Evolutionary conservation across 306 rosid species (phyloP), one percentile per base, ranked within the genome.

Genomic region (Gastrolobium villosum): DNA sequence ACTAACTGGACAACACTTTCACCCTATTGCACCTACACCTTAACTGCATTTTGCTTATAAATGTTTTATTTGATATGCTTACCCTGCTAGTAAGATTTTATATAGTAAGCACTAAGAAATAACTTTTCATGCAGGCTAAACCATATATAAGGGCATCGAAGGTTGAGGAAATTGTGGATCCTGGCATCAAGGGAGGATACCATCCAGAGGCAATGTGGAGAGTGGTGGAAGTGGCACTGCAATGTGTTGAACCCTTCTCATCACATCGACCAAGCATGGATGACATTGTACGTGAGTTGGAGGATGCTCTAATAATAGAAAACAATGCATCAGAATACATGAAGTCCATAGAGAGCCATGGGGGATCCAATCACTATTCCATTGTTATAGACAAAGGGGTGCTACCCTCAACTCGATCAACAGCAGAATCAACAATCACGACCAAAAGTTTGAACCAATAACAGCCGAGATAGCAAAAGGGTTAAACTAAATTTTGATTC

Each of bases 141-240:
- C 88, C 90, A 14, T 81, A 84, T 26, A 81, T 88, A 65, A 88
- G 97, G 84, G 92, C 88, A 32, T 80, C 91, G 62, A 90, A 87
- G 89, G 83, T 92, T n/a, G 99, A 95, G 2, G 97, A 92, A 82
- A 87, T 92, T 37, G 97, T 94, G 73, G 97, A 94, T 79, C 96
- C 99, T 62, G 87, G 88, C 83, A 89, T 94, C 69, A 92, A 87
- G 86, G 97, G 97, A 65, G 97, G 97, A 55, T 94, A 92, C 81
- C 96, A 89, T 75, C 93, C 92, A 61, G 99, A 94, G 88, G 92
- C 97, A 46, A 83, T 94, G 94, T 94, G 99, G 99, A 88, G 97
- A 80, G 99, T 90, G 30, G 93, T 88, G 84, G 97, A 94, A 84
- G 90, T 81, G 66, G 91, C 97, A 74, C 72, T 87, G 83, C 76